Percentiles rank a stretch among this genome's conserved stretches.
Evolutionary conservation across 345 rosid species (phyloP).

Genomic region (Brassica cretica): DNA sequence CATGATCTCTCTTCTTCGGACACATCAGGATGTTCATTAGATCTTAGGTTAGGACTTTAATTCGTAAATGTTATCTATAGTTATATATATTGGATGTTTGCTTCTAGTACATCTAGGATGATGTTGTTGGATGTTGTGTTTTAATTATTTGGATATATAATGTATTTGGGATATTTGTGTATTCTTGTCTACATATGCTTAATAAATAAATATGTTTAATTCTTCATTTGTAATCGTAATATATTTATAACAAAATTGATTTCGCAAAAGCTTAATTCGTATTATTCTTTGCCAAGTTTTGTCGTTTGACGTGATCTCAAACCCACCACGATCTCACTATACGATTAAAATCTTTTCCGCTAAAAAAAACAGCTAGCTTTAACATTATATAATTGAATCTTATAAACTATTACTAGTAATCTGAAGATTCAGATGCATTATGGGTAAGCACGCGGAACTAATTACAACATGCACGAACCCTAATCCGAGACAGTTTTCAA

Average conservation of each 20-base stretch:
- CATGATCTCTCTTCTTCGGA: slow-evolving; percentile 48
- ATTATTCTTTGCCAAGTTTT: not conserved
- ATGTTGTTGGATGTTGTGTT: slow-evolving; percentile 13
- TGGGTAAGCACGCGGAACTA: slow-evolving; percentile 42
- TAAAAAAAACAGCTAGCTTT: slow-evolving; percentile 23
- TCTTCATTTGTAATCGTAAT: not conserved
- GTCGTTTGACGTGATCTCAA: slow-evolving; percentile 23
- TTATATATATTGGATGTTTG: slow-evolving; percentile 19
- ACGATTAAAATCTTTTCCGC: slow-evolving; percentile 14
- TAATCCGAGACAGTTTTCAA: slow-evolving; percentile 40
- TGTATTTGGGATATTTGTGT: slow-evolving; percentile 17
- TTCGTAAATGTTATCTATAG: not conserved
- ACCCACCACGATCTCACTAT: slow-evolving; percentile 27
- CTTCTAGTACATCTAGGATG: not conserved
- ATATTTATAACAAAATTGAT: not conserved
- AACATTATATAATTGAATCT: slow-evolving; percentile 26
- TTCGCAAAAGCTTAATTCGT: not conserved
- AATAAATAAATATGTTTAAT: not conserved
- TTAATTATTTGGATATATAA: slow-evolving; percentile 10
- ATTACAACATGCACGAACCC: slow-evolving; percentile 40
- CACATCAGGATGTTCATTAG: slow-evolving; percentile 52
- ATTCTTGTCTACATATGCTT: slow-evolving; percentile 10
- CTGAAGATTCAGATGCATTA: slow-evolving; percentile 44
- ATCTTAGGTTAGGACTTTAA: slow-evolving; percentile 75
- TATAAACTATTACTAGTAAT: slow-evolving; percentile 6